Conservation (phyloP, 2,329 filamentous ascomycete genomes). For the Cladosporium sp. region DNA sequence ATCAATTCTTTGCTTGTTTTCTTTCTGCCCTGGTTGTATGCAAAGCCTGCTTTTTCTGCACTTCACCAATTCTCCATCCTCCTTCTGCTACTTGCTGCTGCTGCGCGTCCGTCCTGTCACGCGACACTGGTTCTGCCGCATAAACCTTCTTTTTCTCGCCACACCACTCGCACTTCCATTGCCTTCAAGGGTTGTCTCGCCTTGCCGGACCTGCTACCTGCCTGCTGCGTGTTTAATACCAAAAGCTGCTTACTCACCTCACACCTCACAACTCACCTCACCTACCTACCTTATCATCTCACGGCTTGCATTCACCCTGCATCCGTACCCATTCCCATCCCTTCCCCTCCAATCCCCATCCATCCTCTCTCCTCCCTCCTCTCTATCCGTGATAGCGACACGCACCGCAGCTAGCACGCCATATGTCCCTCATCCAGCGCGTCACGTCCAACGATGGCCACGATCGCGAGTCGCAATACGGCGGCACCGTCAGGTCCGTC, state of each 20-base stretch:
- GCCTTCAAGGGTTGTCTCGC: no score
- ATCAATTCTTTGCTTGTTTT: no score
- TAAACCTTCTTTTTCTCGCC: constrained; percentile 6
- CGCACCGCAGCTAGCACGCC: not conserved
- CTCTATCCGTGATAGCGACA: not conserved
- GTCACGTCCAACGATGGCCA: constrained; percentile 47
- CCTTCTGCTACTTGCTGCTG: not conserved
- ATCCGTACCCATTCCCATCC: not conserved
- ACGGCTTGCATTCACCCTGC: not conserved
- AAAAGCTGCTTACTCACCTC: no score
- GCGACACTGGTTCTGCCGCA: constrained; percentile 2
- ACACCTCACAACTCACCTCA: not conserved
- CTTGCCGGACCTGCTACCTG: no score
- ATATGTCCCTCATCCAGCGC: constrained; percentile 51
- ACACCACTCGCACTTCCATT: not conserved
- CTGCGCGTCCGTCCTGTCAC: no score
- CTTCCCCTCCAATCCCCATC: not conserved
- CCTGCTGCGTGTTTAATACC: not conserved
- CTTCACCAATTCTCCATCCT: not conserved
- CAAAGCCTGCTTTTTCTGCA: constrained; percentile 5
- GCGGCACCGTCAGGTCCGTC: constrained; percentile 29
- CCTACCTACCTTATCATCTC: not conserved
- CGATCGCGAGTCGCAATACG: constrained; percentile 38
- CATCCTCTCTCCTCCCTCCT: not conserved
- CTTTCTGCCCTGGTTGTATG: no score